These are phyloP conservation scores for Emericellopsis cladophorae DNA, from an alignment of 2,329 filamentous ascomycete genomes.

Conservation along the genomic window DNA sequence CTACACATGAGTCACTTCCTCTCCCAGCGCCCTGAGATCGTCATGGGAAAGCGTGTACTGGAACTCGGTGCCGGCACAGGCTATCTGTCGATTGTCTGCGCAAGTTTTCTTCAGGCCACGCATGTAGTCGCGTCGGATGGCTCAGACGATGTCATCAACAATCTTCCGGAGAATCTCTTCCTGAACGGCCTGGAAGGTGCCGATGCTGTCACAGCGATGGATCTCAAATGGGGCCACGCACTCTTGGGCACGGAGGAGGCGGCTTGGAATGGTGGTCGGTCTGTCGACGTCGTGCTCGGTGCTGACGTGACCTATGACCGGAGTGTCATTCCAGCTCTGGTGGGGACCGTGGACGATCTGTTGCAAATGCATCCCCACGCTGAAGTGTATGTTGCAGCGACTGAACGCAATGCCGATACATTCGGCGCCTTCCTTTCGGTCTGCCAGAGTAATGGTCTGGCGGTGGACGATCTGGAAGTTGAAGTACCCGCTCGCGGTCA, in stretches of 20 bases:
- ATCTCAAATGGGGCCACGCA: constrained; percentile 52
- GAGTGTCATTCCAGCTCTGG: constrained; percentile 46
- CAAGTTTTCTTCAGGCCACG: constrained; percentile 47
- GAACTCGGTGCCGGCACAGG: constrained; percentile 70
- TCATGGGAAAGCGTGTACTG: constrained; percentile 46
- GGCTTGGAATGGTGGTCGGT: constrained; percentile 31
- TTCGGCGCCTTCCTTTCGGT: constrained; percentile 50
- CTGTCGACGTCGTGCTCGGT: constrained; percentile 54
- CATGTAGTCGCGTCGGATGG: constrained; percentile 62
- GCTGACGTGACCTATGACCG: constrained; percentile 71
- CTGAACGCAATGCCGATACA: constrained; percentile 58
- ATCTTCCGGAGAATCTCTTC: constrained; percentile 53
- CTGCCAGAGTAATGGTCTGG: constrained; percentile 36
- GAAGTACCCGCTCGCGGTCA: constrained; percentile 19
- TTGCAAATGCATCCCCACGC: constrained; percentile 42
- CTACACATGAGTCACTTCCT: constrained; percentile 62
- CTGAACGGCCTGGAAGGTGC: constrained; percentile 50
- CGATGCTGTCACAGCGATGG: constrained; percentile 30
- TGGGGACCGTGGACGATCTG: constrained; percentile 51
- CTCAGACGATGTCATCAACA: constrained; percentile 57
- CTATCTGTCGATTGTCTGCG: constrained; percentile 60
- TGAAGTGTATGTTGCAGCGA: constrained; percentile 54
- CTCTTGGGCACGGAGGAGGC: constrained; percentile 44
- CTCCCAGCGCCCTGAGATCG: constrained; percentile 27
- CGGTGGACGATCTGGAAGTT: constrained; percentile 29